phyloP scores from a whole-genome alignment of 441 rosid genomes.

The Adansonia rubrostipa region DNA sequence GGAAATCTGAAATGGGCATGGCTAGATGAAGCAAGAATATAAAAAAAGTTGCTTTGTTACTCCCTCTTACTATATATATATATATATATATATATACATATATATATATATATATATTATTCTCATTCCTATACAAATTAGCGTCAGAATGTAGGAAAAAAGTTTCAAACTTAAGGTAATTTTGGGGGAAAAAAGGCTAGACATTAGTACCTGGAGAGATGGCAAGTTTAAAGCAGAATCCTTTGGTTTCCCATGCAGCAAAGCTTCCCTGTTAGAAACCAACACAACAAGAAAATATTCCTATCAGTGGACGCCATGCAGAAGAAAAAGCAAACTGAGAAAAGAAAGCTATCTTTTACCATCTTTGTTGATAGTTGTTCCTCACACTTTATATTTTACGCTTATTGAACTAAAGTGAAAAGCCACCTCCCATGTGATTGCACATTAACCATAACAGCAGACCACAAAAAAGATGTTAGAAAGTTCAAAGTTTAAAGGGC shows the following conservation, averaged over 20 bases:
- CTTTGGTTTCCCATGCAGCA: slow-evolving; percentile 78
- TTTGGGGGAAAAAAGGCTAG: slow-evolving; percentile 45
- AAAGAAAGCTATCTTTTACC: slow-evolving; percentile 49
- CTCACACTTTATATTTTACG: slow-evolving; percentile 35
- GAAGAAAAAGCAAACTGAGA: slow-evolving; percentile 33
- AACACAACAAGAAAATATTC: slow-evolving; percentile 49
- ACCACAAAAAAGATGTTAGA: slow-evolving; percentile 20
- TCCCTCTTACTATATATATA: not conserved
- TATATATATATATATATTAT: not conserved
- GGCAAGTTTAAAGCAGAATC: slow-evolving; percentile 57
- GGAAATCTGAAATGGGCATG: slow-evolving; percentile 32
- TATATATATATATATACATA: too few relatives aligned
- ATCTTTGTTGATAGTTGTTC: slow-evolving; percentile 35
- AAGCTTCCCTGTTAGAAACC: slow-evolving; percentile 82
- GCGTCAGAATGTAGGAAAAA: not conserved
- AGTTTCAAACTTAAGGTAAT: slow-evolving; percentile 32
- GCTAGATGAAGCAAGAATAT: slow-evolving; percentile 35
- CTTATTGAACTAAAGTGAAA: slow-evolving; percentile 41
- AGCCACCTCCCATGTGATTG: slow-evolving; percentile 47
- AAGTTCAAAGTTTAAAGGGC: slow-evolving; percentile 36
- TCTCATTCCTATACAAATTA: not conserved
- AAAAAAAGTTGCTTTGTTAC: not conserved
- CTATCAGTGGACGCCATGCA: slow-evolving; percentile 66
- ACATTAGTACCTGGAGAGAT: slow-evolving; percentile 69
- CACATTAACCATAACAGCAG: slow-evolving; percentile 45